Base-by-base conservation (phyloP, 441 rosid genomes). In the Omphalea diandra region DNA sequence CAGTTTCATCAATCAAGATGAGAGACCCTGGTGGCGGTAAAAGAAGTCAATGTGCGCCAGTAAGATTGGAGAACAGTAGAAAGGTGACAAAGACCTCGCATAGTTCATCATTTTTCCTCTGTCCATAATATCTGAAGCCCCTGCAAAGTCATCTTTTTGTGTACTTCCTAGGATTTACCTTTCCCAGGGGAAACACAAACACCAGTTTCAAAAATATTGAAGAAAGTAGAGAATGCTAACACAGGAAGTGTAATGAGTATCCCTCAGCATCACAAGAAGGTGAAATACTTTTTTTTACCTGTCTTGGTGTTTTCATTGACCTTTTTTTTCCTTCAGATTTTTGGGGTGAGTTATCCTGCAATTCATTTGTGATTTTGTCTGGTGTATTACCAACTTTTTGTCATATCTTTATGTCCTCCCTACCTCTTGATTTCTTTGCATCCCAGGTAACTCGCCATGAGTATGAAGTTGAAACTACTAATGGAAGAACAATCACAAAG, bases 391-490 rank as follows among this genome's bases (percentile, higher is more conserved):
- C 3, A 22, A 14, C 24, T 65, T 17, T 22, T 52, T 35, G 2
- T 44, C 18, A 31, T 17, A 1, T 17, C 38, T 20, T 22, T n/a
- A n/a, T n/a, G n/a, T 3, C 15, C 31, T n/a, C 32, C 20, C 38
- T 41, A 0, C 27, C 7, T n/a, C 29, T 47, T 63, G 47, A 38
- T 53, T 79, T 64, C 70, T 41, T 66, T 63, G 62, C 55, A 33
- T 68, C 64, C 75, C 84, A 92, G 98, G 94, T 90, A 68, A 83
- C 86, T 66, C 97, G 65, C 73, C 93, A 65, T 76, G 97, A 88
- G 63, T 90, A 90, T 82, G 97, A 91, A 72, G 82, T 86, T 77
- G 97, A 90, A 80, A 83, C 80, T 35, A 71, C 76, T 7, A 83
- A 83, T 82, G 94, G 94, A 69, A 80, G 90, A 83, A 76, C 89